Base-by-base conservation (phyloP, 208 protist species). In the Trypanosoma cruzi region DNA sequence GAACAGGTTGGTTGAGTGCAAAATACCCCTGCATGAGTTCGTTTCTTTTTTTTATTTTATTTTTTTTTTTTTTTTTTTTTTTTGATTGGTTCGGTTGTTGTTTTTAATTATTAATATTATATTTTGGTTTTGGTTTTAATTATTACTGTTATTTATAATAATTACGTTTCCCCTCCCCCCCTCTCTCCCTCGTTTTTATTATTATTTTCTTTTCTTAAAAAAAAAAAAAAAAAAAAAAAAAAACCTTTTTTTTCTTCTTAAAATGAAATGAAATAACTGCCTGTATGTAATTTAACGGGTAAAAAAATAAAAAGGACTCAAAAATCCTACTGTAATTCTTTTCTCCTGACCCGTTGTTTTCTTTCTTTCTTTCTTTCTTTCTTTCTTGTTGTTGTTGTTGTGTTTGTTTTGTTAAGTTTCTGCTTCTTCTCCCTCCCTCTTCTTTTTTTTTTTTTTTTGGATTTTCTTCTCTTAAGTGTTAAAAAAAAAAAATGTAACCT, bases 11-110 rank as follows among this genome's bases (percentile, higher is more conserved):
- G 62, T 76, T 79, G 16, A 77, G 2, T 28, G 76, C 68, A 70
- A 85, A 88, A 65, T 89, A 92, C 3, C 73, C 67, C 68, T 92
- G 86, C 86, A 89, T 55, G 50, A 55, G 6, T 53, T 55, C 69
- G 26, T 28, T 46, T 29, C 34, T 28, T 73, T 32, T 66, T 68
- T 68, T 59, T 36, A 24, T 48, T 16, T 54, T 16, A 57, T 42
- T 49, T 42, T 22, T 48, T 56, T 46, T 44, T 34, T 10, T 63
- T 61, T 40, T 10, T 40, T 40, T 40, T 40, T 40, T 40, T 36
- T 68, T 64, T 46, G 26, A 5, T 55, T 69, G 22, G 10, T 54
- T 28, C 8, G 11, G 8, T 54, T 54, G n/a, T 54, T 54, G 8
- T 54, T 54, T 54, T 54, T 54, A 54, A 10, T 54, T 54, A 26